These are phyloP conservation scores for Pichia nakasei DNA, from an alignment of 805 yeast genomes.

Conservation along the genomic window DNA sequence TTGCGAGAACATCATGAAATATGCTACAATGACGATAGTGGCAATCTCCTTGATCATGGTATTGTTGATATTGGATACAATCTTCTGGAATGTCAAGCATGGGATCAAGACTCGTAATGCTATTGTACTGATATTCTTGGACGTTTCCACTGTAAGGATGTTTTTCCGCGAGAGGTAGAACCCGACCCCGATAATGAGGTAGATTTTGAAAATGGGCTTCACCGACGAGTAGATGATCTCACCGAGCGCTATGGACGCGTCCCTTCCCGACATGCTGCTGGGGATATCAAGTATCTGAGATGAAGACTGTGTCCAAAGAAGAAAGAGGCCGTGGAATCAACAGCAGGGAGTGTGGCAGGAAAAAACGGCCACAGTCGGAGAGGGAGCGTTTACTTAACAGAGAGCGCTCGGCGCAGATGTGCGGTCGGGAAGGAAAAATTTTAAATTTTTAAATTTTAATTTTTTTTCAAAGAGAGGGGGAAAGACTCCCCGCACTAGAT, in stretches of 20 bases:
- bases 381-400: no score
- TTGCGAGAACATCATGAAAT: slow-evolving; percentile 31
- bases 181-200: slow-evolving; percentile 63
- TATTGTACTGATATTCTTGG: slow-evolving; percentile 61
- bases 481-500: no score
- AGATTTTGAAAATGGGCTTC: slow-evolving; percentile 78
- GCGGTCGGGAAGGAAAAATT: no score
- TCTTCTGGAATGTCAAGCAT: slow-evolving; percentile 63
- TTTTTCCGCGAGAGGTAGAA: slow-evolving; percentile 52
- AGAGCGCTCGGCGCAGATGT: no score
- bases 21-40: slow-evolving; percentile 42
- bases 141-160: slow-evolving; percentile 57
- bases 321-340: no score
- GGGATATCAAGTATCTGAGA: no score
- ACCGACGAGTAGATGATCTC: slow-evolving; percentile 67
- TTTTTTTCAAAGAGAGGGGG: no score
- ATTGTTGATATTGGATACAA: slow-evolving; percentile 57
- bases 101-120: slow-evolving; percentile 69
- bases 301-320: no score
- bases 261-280: not conserved
- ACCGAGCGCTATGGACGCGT: slow-evolving; percentile 33
- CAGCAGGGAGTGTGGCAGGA: no score
- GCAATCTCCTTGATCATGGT: slow-evolving; percentile 65
- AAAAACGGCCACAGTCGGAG: no score
- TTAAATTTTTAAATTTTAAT: no score